Evolutionary conservation across 352 stramenopile species (phyloP), one percentile per base, ranked within the genome.

Genomic region (Saprolegnia parasitica): DNA sequence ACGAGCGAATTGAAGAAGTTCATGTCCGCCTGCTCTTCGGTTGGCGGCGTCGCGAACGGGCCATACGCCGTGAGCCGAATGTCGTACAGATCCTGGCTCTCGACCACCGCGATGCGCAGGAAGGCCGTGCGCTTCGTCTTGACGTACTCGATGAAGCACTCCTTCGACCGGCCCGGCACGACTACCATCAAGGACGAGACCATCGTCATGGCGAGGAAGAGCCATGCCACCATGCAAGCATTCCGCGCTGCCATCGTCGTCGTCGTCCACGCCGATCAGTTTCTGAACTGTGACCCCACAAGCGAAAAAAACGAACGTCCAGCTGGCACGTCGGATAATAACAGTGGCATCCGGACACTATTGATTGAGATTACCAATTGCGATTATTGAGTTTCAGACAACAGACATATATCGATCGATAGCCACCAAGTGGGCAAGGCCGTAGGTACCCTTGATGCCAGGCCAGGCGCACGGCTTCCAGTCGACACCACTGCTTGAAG

Each of bases 121-220:
- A 81, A 94, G n/a, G 86, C 86, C 63, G 84, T 94, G 71, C 86
- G 82, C 75, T 92, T 92, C 58, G 81, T 89, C 67, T 84, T 83
- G 65, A 94, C 84, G 64, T 94, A 91, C 74, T 94, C 86, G 56
- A 85, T 88, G 74, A 89, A 94, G 60, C 86, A 94, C 73, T 91
- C 80, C 70, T 88, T 77, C 56, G 77, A 76, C 37, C 72, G 62
- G 6, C 72, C 79, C 20, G 80, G 74, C 40, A 92, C 71, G 57
- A 82, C 74, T 11, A 91, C 70, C 23, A 92, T 88, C 60, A 94
- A 79, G 0, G 75, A 79, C 1, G 63, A 55, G 8, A 77, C 57
- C 5, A 55, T 23, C 9, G n/a, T 49, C 42, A n/a, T n/a, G 42
- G 42, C 42, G 13, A 49, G 13, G 42, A 29, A 42, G 10, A 65